These are phyloP conservation scores for Pyracantha coccinea DNA, from an alignment of 331 rosid species.

Conservation along the genomic window DNA sequence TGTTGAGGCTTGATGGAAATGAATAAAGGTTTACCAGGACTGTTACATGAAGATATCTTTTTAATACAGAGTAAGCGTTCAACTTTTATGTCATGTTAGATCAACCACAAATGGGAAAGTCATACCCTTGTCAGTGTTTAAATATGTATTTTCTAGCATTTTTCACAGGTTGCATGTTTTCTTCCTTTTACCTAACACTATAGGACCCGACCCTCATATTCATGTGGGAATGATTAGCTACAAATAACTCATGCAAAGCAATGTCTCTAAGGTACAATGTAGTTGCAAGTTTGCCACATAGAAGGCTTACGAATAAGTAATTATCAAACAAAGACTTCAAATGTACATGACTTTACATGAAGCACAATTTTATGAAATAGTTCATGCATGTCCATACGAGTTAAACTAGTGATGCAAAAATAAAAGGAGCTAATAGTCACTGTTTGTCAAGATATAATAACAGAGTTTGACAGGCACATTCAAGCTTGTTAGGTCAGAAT, in stretches of 20 bases:
- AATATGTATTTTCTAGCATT: background rate
- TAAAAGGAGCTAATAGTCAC: background rate
- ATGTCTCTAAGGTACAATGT: background rate
- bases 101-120: too few relatives aligned
- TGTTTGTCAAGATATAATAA: background rate
- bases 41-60: background rate
- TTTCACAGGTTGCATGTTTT: background rate
- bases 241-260: background rate
- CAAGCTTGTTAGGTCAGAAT: background rate
- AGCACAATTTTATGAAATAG: too few relatives aligned
- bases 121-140: background rate
- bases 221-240: too few relatives aligned
- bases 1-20: background rate
- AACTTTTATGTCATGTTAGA: background rate
- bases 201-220: too few relatives aligned
- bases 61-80: background rate
- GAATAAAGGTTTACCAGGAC: background rate
- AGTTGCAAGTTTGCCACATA: background rate
- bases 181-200: background rate
- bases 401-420: background rate
- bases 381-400: background rate
- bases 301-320: background rate
- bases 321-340: too few relatives aligned
- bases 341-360: too few relatives aligned
- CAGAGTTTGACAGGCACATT: background rate